These are phyloP conservation scores for Psilocybe azurescens DNA, from an alignment of 768 basidiomycete species.

Conservation along the genomic window DNA sequence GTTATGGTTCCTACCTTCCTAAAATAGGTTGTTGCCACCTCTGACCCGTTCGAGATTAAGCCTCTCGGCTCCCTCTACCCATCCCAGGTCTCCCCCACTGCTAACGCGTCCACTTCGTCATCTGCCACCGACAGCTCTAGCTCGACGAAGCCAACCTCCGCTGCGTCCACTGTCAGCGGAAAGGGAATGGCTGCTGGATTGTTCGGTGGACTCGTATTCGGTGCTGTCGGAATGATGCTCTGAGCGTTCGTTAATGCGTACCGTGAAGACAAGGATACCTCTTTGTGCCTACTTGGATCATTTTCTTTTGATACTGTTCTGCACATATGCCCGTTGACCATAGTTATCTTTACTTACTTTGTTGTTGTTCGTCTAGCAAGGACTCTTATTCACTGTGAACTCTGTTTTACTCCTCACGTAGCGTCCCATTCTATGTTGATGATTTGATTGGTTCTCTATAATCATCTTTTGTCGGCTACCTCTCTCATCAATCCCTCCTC, in stretches of 20 bases:
- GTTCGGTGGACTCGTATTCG: conserved; percentile 4
- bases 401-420: neutral
- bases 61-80: conserved; percentile 60
- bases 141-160: conserved; percentile 5
- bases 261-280: neutral
- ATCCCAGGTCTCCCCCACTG: conserved; percentile 35
- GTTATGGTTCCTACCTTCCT: neutral
- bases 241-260: neutral
- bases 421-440: neutral
- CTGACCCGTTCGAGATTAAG: conserved; percentile 66
- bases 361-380: neutral
- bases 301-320: neutral
- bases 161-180: neutral
- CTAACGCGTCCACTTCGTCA: conserved; percentile 27
- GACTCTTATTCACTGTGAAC: neutral
- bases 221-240: conserved; percentile 13
- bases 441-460: neutral
- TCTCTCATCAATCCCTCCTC: too few species aligned
- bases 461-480: too few species aligned
- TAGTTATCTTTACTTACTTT: neutral
- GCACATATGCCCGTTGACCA: neutral
- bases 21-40: conserved; percentile 58
- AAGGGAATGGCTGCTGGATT: conserved; percentile 4
- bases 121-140: conserved; percentile 21
- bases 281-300: neutral